phyloP scores from a whole-genome alignment of 2,329 filamentous ascomycete genomes.

The Clarireedia hainanense region DNA sequence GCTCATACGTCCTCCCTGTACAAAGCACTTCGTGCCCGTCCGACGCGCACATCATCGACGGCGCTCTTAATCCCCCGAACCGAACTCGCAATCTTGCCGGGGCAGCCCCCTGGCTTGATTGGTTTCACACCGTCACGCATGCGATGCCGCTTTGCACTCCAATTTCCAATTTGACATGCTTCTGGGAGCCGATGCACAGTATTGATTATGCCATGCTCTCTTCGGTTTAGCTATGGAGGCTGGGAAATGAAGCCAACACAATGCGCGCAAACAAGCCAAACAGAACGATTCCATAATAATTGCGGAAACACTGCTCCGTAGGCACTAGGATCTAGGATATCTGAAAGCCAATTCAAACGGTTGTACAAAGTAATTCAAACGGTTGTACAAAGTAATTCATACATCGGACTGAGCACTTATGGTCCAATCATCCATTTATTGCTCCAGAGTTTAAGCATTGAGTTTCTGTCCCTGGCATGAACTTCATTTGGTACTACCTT shows the following conservation, averaged over 20 bases:
- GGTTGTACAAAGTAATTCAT: not conserved
- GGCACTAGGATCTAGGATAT: not conserved
- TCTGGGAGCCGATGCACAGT: too few relatives aligned
- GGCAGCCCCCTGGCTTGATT: too few relatives aligned
- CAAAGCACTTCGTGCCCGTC: too few relatives aligned
- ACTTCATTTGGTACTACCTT: not conserved
- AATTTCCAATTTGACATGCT: too few relatives aligned
- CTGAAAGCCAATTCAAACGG: not conserved
- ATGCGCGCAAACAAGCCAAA: not conserved
- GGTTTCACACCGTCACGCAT: too few relatives aligned
- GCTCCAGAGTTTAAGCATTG: not conserved
- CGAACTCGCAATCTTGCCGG: too few relatives aligned
- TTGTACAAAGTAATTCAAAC: too few relatives aligned
- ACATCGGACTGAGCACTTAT: not conserved
- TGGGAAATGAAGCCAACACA: not conserved
- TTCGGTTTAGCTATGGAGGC: not conserved
- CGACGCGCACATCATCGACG: too few relatives aligned
- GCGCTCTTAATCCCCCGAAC: too few relatives aligned
- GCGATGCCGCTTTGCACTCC: too few relatives aligned
- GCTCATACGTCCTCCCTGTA: too few relatives aligned
- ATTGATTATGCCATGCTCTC: not conserved
- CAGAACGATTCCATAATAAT: not conserved
- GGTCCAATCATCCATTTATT: not conserved
- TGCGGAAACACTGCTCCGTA: not conserved
- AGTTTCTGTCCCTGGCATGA: not conserved